Evolutionary conservation across 371 early-diverging fungal species (phyloP).

Genomic region (Haplosporangium sp.): DNA sequence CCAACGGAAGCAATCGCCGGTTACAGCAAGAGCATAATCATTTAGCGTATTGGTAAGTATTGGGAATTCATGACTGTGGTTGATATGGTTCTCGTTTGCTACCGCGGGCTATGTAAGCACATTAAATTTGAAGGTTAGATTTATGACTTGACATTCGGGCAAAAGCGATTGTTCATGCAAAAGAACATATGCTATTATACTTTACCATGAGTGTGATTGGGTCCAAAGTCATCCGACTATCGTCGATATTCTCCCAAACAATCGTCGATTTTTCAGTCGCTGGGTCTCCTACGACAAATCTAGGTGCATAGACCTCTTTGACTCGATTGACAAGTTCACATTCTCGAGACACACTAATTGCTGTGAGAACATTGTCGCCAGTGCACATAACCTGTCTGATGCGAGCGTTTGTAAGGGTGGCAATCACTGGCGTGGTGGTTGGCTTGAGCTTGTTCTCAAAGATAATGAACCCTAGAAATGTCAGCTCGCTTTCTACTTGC

Average conservation of each 20-base stretch:
- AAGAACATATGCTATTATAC: neutral
- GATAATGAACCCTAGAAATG: conserved; percentile 95
- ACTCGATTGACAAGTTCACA: conserved; percentile 80
- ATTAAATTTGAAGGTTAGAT: neutral
- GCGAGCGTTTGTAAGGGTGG: conserved; percentile 86
- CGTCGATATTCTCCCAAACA: conserved; percentile 80
- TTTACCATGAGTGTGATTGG: conserved; percentile 65
- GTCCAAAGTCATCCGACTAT: conserved; percentile 69
- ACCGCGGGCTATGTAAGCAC: conserved; percentile 18
- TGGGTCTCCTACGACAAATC: conserved; percentile 66
- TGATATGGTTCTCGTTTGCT: neutral
- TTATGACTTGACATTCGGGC: too few relatives aligned
- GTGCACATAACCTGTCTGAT: conserved; percentile 99
- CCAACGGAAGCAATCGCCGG: conserved; percentile 96
- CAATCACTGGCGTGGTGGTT: conserved; percentile 86
- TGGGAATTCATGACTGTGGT: conserved; percentile 25
- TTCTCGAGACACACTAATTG: conserved; percentile 95
- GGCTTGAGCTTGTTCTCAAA: conserved; percentile 99
- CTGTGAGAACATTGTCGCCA: conserved; percentile 98
- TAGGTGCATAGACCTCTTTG: conserved; percentile 69
- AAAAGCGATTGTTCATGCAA: too few relatives aligned
- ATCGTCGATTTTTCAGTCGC: conserved; percentile 67
- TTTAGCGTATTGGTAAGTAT: conserved; percentile 21
- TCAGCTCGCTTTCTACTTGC: conserved; percentile 87
- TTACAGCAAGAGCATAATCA: conserved; percentile 87